Evolutionary conservation across 2,329 filamentous ascomycete species (phyloP).

Genomic region (Domatiomyces globalis): DNA sequence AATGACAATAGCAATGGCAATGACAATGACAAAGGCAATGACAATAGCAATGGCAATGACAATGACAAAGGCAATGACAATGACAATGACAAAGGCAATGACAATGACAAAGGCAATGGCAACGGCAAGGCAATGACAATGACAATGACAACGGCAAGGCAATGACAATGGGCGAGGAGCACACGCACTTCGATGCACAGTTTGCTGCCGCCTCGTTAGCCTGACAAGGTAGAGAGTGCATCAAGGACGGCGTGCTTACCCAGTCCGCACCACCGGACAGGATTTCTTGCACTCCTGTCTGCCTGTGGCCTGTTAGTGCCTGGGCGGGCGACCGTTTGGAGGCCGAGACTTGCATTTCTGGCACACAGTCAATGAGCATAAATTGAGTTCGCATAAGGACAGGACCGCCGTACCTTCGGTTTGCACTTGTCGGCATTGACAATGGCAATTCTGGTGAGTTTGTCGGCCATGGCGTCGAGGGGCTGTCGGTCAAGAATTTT

Average conservation of each 20-base stretch:
- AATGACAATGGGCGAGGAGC: neutral
- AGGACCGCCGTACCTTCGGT: neutral
- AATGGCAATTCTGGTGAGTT: slow-evolving; percentile 95
- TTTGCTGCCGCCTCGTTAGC: slow-evolving; percentile 37
- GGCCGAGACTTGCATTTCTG: neutral
- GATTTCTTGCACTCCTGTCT: slow-evolving; percentile 98
- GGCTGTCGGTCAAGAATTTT: neutral
- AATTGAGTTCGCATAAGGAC: neutral
- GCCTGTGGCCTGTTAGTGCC: slow-evolving; percentile 49
- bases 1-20: no score
- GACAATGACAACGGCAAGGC: no score
- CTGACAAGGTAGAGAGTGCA: neutral
- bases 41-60: no score
- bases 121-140: no score
- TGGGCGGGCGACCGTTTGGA: neutral
- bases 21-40: no score
- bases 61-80: no score
- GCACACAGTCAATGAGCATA: slow-evolving; percentile 5
- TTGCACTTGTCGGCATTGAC: slow-evolving; percentile 81
- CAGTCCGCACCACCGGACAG: slow-evolving; percentile 90
- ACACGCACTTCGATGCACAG: slow-evolving; percentile 68
- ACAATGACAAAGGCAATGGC: no score
- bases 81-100: no score
- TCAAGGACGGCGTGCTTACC: slow-evolving; percentile 23
- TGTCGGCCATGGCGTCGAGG: slow-evolving; percentile 58